Base-by-base conservation (phyloP, 176 grass and related monocot species). In the Oryza brachyantha region DNA sequence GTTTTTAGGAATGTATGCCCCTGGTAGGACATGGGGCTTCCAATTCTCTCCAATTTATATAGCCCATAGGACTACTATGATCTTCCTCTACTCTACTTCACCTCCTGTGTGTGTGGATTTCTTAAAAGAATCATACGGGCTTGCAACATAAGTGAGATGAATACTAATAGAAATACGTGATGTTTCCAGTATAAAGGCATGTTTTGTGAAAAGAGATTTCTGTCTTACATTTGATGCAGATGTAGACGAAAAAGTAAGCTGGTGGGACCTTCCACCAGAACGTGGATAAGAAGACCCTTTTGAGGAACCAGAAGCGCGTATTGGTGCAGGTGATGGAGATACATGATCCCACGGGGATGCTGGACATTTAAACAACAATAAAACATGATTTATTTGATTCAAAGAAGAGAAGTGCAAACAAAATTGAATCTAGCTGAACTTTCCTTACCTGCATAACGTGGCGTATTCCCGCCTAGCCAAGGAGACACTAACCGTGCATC, bases 401-500 rank as follows among this genome's bases (percentile, higher is more conserved):
- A 78, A 34, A 25, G 29, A 87, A 83, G 62, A 38, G 79, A 55
- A 72, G 24, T 2, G 8, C 29, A 83, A 68, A 42, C 19, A 71
- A 74, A 27, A 48, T n/a, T 61, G 25, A 50, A 72, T 59, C 6
- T 11, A 43, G 38, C 54, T 29, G 14, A 84, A 68, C 65, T 69
- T 62, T 68, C 74, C 39, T 74, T 85, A 92, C 96, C 87, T 70
- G 71, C 29, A 34, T 66, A 84, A 64, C 62, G 90, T 19, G 96
- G 96, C 7, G 92, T 94, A 69, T 68, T 77, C 68, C 90, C 86
- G 4, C 85, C 96, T 73, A 93, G 64, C 96, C 90, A 99, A 68
- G 96, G 96, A 69, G 96, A 99, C 8, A 99, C 96, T 76, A 99
- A 85, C 3, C 88, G 96, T 64, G 92, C 96, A 75, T 98, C 96